Conservation (phyloP, 192 early-diverging fungal genomes). For the Umbelopsis sp. region DNA sequence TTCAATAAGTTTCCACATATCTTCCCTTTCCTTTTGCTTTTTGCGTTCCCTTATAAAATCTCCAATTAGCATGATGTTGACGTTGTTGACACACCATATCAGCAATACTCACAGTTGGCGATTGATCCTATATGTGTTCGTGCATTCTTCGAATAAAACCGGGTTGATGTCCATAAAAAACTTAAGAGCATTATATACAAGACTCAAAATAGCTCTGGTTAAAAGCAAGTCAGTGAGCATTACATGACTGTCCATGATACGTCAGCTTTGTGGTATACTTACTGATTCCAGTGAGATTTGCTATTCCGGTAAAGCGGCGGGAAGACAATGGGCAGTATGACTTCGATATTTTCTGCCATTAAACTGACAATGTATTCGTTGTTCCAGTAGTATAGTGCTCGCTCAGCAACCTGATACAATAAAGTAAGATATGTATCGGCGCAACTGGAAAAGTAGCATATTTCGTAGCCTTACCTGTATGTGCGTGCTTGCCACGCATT, state of each 20-base stretch:
- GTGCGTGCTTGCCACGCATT: conserved; percentile 95
- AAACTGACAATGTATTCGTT: conserved; percentile 97
- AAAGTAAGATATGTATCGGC: not conserved
- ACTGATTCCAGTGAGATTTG: conserved; percentile 98
- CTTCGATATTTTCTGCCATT: conserved; percentile 89
- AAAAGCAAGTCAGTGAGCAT: not conserved
- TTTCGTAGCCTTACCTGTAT: conserved; percentile 80
- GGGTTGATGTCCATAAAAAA: conserved; percentile 97
- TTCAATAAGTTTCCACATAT: conserved; percentile 86
- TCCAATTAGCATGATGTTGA: not conserved
- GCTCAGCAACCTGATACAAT: conserved; percentile 85
- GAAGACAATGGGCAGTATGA: conserved; percentile 96
- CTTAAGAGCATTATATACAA: conserved; percentile 96
- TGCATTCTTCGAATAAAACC: conserved; percentile 95
- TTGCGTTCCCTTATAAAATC: conserved; percentile 69
- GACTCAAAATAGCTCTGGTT: conserved; percentile 87
- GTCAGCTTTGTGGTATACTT: not conserved
- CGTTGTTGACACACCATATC: not conserved
- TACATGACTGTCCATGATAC: not conserved
- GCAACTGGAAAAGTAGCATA: not conserved
- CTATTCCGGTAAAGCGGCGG: conserved; percentile 92
- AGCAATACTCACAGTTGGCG: conserved; percentile 85
- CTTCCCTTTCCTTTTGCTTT: conserved; percentile 79
- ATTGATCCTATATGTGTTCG: conserved; percentile 88
- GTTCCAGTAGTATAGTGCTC: conserved; percentile 98